Percentiles rank a stretch among this genome's conserved stretches.
These are phyloP conservation scores for Vigna unguiculata DNA, from an alignment of 306 rosid species.

Conservation along the genomic window DNA sequence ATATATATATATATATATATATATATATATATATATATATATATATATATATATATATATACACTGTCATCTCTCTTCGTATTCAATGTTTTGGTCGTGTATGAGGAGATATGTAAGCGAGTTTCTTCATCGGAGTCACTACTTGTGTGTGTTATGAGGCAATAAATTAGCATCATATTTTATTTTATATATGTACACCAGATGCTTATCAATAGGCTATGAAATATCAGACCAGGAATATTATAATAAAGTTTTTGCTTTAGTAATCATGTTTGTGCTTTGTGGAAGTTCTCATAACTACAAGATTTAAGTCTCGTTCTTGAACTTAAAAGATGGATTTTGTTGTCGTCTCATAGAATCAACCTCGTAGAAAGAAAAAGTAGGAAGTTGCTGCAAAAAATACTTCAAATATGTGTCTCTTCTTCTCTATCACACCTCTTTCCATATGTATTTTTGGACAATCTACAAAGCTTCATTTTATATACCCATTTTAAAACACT, in stretches of 20 bases:
- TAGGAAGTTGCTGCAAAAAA: not conserved
- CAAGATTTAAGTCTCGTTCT: not conserved
- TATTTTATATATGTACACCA: constrained; percentile 22
- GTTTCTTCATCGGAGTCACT: constrained; percentile 48
- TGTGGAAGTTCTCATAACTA: not conserved
- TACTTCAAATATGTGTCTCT: not conserved
- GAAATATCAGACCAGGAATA: constrained; percentile 4
- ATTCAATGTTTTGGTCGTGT: constrained; percentile 52
- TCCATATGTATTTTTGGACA: too few species aligned
- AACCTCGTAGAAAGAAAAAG: not conserved
- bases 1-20: too few species aligned
- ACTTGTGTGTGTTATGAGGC: constrained; percentile 42
- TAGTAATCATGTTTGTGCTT: constrained; percentile 6
- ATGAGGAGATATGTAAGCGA: constrained; percentile 50
- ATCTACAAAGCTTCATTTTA: too few species aligned
- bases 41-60: too few species aligned
- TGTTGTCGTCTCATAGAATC: not conserved
- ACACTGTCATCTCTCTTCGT: constrained; percentile 1
- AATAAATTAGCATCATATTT: constrained; percentile 40
- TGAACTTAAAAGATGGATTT: not conserved
- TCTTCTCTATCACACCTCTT: too few species aligned
- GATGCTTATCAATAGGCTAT: constrained; percentile 32
- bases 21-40: too few species aligned
- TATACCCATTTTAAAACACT: too few species aligned
- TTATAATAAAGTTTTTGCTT: constrained; percentile 44